Evolutionary conservation across 148 eudicot genomes (phyloP).

Genomic region (Cornus kousa): DNA sequence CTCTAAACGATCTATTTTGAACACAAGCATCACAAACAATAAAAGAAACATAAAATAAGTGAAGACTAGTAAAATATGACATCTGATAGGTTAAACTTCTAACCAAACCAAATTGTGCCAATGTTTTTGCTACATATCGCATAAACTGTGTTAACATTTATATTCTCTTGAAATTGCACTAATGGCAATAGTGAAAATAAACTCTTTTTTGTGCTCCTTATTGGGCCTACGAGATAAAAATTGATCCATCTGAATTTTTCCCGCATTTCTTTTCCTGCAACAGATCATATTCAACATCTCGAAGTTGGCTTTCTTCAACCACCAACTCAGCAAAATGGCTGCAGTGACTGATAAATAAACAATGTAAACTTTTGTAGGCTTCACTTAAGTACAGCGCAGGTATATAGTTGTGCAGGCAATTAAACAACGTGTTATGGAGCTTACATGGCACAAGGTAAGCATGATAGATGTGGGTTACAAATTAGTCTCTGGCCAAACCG

Average conservation of each 20-base stretch:
- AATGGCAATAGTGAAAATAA: background rate
- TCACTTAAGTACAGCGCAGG: background rate
- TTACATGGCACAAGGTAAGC: background rate
- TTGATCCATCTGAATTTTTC: background rate
- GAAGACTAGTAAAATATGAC: slow-evolving; percentile 1
- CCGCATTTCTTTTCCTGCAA: slow-evolving; percentile 8
- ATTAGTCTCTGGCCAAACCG: background rate
- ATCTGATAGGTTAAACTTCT: background rate
- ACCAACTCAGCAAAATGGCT: background rate
- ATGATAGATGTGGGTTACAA: background rate
- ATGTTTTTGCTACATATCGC: background rate
- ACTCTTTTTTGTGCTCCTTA: background rate
- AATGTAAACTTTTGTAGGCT: background rate
- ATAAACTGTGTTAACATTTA: background rate
- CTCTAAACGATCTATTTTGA: background rate
- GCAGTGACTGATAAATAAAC: background rate
- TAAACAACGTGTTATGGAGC: background rate
- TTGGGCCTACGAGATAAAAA: background rate
- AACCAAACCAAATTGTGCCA: background rate
- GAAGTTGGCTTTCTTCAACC: background rate
- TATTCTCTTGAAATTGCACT: background rate
- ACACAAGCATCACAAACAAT: background rate
- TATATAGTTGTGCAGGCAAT: background rate
- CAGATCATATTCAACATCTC: background rate
- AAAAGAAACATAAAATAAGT: background rate